phyloP scores from a whole-genome alignment of 2,329 filamentous ascomycete genomes.

The Xylogone sp. region DNA sequence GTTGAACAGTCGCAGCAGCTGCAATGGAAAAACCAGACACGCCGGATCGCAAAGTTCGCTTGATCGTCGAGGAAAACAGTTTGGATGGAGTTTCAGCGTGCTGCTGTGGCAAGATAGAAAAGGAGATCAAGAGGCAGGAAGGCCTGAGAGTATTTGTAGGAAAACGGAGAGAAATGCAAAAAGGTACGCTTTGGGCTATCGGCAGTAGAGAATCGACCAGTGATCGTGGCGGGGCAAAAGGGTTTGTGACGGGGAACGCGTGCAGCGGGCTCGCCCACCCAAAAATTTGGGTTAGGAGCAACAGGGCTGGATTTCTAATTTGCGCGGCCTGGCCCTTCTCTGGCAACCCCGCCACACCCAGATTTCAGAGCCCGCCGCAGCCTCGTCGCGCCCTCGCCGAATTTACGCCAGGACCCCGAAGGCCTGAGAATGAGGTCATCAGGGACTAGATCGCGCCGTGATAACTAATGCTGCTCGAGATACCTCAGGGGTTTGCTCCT shows the following conservation, averaged over 20 bases:
- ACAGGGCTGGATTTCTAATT: not conserved
- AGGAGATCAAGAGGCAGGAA: not conserved
- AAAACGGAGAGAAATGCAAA: not conserved
- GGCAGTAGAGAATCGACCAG: not conserved
- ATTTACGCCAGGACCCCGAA: not conserved
- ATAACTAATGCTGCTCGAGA: too few species aligned
- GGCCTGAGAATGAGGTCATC: not conserved
- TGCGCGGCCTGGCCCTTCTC: not conserved
- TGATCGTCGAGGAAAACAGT: constrained; percentile 84
- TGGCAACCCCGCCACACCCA: not conserved
- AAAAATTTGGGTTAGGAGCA: not conserved
- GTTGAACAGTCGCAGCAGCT: constrained; percentile 60
- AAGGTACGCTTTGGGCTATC: not conserved
- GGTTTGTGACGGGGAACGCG: not conserved
- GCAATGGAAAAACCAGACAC: constrained; percentile 69
- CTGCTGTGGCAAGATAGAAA: not conserved
- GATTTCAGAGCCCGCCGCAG: not conserved
- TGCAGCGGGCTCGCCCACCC: too few species aligned
- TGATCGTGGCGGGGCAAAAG: not conserved
- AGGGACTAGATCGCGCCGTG: not conserved
- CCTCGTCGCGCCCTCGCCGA: not conserved
- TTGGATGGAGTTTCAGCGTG: constrained; percentile 57
- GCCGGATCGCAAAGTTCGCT: constrained; percentile 72
- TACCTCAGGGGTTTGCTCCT: too few species aligned
- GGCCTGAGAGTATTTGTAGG: constrained; percentile 1